phyloP scores from a whole-genome alignment of 495 filamentous ascomycete genomes.

The Penicillium herquei region DNA sequence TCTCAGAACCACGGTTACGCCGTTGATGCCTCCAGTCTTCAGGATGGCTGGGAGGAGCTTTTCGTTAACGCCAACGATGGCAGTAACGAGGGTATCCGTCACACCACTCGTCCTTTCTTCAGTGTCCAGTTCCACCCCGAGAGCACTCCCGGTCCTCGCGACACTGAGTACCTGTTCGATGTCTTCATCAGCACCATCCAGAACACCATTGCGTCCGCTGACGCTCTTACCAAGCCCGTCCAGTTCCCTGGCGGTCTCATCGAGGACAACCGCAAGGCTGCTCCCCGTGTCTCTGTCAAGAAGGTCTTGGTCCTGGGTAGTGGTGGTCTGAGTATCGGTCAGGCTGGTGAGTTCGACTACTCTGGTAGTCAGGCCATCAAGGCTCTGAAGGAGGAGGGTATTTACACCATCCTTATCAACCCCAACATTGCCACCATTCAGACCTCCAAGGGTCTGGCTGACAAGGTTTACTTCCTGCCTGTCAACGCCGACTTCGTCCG shows the following conservation, averaged over 20 bases:
- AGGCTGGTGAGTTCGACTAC: constrained; percentile 99
- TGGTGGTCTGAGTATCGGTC: constrained; percentile 95
- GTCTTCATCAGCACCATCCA: constrained; percentile 88
- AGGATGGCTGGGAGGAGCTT: constrained; percentile 80
- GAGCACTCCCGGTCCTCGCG: constrained; percentile 91
- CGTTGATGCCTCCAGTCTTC: constrained; percentile 75
- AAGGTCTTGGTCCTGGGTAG: constrained; percentile 97
- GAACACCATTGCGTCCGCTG: constrained; percentile 57
- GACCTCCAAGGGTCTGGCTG: constrained; percentile 90
- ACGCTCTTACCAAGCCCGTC: constrained; percentile 66
- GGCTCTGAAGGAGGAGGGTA: constrained; percentile 95
- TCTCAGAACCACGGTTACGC: constrained; percentile 98
- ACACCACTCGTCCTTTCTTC: constrained; percentile 83
- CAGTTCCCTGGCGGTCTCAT: constrained; percentile 79
- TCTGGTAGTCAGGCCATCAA: constrained; percentile 91
- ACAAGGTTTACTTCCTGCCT: constrained; percentile 98
- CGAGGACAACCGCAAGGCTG: constrained; percentile 69
- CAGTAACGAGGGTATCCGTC: constrained; percentile 95
- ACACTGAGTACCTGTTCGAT: constrained; percentile 95
- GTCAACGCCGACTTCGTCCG: constrained; percentile 95
- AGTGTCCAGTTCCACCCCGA: constrained; percentile 99
- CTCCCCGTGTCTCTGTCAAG: constrained; percentile 80
- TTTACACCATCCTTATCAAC: constrained; percentile 94
- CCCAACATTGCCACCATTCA: constrained; percentile 99
- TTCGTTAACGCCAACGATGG: constrained; percentile 98